Base-by-base conservation (phyloP, 306 rosid genomes). In the Vigna radiata region DNA sequence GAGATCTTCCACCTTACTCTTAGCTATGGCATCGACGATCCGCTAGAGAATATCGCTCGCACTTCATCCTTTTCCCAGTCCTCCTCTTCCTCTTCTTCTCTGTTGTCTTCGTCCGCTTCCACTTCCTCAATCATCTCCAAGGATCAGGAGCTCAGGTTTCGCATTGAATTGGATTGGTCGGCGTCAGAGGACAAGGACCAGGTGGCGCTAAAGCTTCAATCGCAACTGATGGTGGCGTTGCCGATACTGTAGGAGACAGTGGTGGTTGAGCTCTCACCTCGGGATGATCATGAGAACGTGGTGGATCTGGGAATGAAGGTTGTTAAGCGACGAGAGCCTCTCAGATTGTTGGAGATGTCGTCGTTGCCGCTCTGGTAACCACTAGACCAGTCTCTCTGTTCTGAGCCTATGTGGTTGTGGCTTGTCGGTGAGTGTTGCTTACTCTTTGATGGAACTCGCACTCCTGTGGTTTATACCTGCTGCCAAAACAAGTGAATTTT, bases 161-260 rank as follows among this genome's bases (percentile, higher is more conserved):
- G 96, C 59, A 86, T 94, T 75, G 94, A 94, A 76, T 83, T 91
- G 89, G 98, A 94, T 8, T 94, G 98, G 98, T 88, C 96, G 59
- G 88, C 93, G 49, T 87, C 93, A 15, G 98, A 94, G 29, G 97
- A 94, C 25, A 97, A 94, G 86, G 97, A 91, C 53, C 98, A 94
- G 91, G 91, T 86, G 46, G 93, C 98, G 17, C 78, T 94, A 27
- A 88, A 93, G 87, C 97, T 94, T 75, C 97, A 91, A 86, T 91
- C 98, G 71, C 98, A 90, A 86, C 94, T 94, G 36, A 94, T 94
- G 97, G 97, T 91, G 78, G 96, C 97, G 25, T 80, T 91, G 73
- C 98, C 98, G 83, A 82, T 89, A 91, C 97, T 97, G 50, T 96
- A 91, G 90, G 98, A 94, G 68, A 81, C 89, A 48, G 98, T 94